A percentile compares a stretch with the other conserved stretches of the same genome.
Conservation (phyloP, 768 basidiomycete genomes). For the Amyloporia xantha region DNA sequence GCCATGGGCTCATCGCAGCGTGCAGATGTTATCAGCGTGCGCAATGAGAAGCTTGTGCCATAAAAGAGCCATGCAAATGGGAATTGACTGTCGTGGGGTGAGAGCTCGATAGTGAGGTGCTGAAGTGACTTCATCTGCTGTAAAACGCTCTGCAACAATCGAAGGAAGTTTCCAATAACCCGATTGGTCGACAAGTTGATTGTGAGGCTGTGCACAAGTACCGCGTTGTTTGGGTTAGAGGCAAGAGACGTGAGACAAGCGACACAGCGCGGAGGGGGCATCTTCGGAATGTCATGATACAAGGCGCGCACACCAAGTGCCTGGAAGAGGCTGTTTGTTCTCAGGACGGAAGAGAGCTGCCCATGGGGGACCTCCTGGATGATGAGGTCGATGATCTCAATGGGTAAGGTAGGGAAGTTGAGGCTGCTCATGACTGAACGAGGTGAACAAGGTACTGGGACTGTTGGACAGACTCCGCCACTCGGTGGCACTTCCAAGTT, state of each 20-base stretch:
- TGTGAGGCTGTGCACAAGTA: constrained; percentile 40
- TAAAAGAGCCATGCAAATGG: constrained; percentile 44
- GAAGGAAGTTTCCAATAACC: constrained; percentile 44
- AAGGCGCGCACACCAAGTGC: constrained; percentile 26
- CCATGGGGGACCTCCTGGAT: constrained; percentile 19
- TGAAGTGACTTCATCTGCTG: constrained; percentile 31
- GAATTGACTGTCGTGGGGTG: constrained; percentile 27
- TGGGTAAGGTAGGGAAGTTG: constrained; percentile 24
- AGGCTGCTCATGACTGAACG: no score
- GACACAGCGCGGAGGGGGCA: constrained; percentile 26
- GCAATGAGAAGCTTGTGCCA: constrained; percentile 37
- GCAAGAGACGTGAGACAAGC: constrained; percentile 35
- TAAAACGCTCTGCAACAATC: constrained; percentile 41
- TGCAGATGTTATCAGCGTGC: constrained; percentile 48
- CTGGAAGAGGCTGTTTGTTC: constrained; percentile 22
- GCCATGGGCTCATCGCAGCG: constrained; percentile 44
- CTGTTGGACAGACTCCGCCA: no score
- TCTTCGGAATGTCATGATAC: constrained; percentile 32
- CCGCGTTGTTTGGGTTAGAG: constrained; percentile 22
- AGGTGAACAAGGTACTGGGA: no score
- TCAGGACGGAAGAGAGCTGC: constrained; percentile 23
- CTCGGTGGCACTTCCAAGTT: no score
- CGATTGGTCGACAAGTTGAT: constrained; percentile 33
- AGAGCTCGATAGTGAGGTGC: constrained; percentile 44
- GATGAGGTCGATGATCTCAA: constrained; percentile 31